Evolutionary conservation across 805 yeast genomes (phyloP).

Genomic region (Lipomyces starkeyi): DNA sequence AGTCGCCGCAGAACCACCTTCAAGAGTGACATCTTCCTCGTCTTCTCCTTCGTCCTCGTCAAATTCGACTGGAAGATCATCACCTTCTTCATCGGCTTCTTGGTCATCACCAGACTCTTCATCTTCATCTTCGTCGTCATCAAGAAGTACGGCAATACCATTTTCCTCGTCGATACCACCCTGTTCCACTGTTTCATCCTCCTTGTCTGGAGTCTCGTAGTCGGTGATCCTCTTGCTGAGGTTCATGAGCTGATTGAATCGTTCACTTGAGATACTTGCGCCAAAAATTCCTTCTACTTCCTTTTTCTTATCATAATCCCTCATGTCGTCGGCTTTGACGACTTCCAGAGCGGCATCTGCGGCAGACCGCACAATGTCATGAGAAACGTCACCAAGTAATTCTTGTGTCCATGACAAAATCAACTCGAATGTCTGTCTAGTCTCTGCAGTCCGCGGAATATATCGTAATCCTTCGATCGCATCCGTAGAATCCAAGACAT

Average conservation of each 20-base stretch:
- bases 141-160: conserved; percentile 54
- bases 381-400: conserved; percentile 75
- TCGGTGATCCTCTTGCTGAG: conserved; percentile 59
- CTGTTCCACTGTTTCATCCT: conserved; percentile 29
- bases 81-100: conserved; percentile 43
- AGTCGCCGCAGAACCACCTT: conserved; percentile 9
- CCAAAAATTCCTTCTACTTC: conserved; percentile 60
- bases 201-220: conserved; percentile 45
- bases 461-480: conserved; percentile 60
- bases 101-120: conserved; percentile 44
- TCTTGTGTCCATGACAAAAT: conserved; percentile 65
- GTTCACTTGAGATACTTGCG: conserved; percentile 49
- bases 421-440: conserved; percentile 57
- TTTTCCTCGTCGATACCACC: conserved; percentile 48
- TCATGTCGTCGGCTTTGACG: conserved; percentile 54
- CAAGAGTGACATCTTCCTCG: conserved; percentile 36
- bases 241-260: conserved; percentile 55
- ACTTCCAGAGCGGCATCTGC: conserved; percentile 67
- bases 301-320: conserved; percentile 55
- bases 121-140: conserved; percentile 49
- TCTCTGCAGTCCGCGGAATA: conserved; percentile 64
- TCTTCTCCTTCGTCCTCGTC: conserved; percentile 43
- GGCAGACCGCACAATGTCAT: conserved; percentile 71
- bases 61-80: conserved; percentile 39
- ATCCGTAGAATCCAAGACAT: conserved; percentile 47